Evolutionary conservation across 2,329 filamentous ascomycete genomes (phyloP).

Genomic region (Epichloe festucae): DNA sequence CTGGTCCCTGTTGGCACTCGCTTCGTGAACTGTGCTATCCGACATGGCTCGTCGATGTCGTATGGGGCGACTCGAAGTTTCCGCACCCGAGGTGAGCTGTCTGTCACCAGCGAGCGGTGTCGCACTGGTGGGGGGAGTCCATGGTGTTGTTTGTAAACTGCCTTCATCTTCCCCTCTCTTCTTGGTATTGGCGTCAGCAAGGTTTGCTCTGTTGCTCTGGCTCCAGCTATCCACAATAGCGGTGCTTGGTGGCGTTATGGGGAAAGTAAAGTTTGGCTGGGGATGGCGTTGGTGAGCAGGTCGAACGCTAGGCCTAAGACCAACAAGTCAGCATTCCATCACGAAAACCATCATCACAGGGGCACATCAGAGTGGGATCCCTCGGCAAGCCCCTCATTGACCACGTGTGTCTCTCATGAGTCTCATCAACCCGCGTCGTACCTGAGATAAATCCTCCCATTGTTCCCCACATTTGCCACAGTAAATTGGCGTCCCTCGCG

Average conservation of each 20-base stretch:
- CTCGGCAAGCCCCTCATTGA: not conserved
- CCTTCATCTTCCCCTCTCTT: not conserved
- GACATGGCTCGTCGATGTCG: slow-evolving; percentile 55
- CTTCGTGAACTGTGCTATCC: slow-evolving; percentile 63
- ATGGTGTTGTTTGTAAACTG: slow-evolving; percentile 11
- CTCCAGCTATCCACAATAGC: slow-evolving; percentile 34
- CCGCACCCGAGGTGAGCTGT: slow-evolving; percentile 19
- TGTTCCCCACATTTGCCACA: slow-evolving; percentile 71
- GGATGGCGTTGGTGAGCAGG: slow-evolving; percentile 49
- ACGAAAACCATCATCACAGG: not conserved
- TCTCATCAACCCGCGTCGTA: slow-evolving; percentile 27
- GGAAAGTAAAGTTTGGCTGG: slow-evolving; percentile 47
- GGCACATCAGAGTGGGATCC: not conserved
- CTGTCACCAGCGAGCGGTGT: slow-evolving; percentile 23
- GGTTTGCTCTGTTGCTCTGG: slow-evolving; percentile 21
- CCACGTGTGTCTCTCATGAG: not conserved
- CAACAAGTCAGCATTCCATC: slow-evolving; percentile 11
- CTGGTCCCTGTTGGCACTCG: slow-evolving; percentile 34
- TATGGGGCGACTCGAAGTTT: slow-evolving; percentile 13
- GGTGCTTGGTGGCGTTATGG: slow-evolving; percentile 46
- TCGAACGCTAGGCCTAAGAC: slow-evolving; percentile 43
- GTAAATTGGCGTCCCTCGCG: slow-evolving; percentile 62
- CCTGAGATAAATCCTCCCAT: slow-evolving; percentile 72
- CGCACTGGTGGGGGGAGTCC: slow-evolving; percentile 28
- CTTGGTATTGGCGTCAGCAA: slow-evolving; percentile 8